phyloP scores from a whole-genome alignment of 192 early-diverging fungal species.

The Coemansia sp. region DNA sequence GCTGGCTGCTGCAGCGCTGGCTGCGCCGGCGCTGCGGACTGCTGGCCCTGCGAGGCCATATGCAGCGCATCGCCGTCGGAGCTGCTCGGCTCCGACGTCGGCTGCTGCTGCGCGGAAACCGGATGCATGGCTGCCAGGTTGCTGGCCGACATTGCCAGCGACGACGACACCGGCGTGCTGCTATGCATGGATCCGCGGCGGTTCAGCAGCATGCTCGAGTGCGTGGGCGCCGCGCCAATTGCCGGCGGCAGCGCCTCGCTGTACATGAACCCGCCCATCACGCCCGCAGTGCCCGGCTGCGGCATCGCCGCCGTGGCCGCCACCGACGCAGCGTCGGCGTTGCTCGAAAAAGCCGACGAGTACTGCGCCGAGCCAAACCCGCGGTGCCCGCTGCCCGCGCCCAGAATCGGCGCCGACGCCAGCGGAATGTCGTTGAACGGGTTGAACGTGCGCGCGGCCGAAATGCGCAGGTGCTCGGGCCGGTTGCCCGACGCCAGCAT shows the following conservation, averaged over 20 bases:
- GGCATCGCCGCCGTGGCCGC: slow-evolving; percentile 8
- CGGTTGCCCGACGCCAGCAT: slow-evolving; percentile 36
- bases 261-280: slow-evolving; percentile 37
- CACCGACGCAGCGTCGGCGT: slow-evolving; percentile 14
- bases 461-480: slow-evolving; percentile 46
- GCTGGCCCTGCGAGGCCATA: slow-evolving; percentile 46
- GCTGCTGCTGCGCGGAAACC: slow-evolving; percentile 5
- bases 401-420: slow-evolving; percentile 49
- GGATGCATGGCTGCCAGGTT: not conserved
- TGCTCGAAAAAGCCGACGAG: slow-evolving; percentile 37
- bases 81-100: slow-evolving; percentile 45
- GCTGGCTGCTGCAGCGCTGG: slow-evolving; percentile 12
- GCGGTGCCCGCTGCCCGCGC: slow-evolving; percentile 24
- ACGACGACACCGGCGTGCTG: slow-evolving; percentile 30
- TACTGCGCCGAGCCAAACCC: slow-evolving; percentile 20
- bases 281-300: slow-evolving; percentile 30
- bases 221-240: slow-evolving; percentile 3
- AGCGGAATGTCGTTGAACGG: slow-evolving; percentile 46
- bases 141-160: slow-evolving; percentile 16
- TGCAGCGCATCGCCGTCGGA: slow-evolving; percentile 31
- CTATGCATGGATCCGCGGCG: slow-evolving; percentile 48
- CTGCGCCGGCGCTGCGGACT: slow-evolving; percentile 3
- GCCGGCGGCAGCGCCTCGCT: slow-evolving; percentile 13
- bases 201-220: slow-evolving; percentile 21
- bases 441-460: slow-evolving; percentile 41